Evolutionary conservation across 108 stramenopile genomes (phyloP).

Genomic region (Chaetoceros tenuissimus): DNA sequence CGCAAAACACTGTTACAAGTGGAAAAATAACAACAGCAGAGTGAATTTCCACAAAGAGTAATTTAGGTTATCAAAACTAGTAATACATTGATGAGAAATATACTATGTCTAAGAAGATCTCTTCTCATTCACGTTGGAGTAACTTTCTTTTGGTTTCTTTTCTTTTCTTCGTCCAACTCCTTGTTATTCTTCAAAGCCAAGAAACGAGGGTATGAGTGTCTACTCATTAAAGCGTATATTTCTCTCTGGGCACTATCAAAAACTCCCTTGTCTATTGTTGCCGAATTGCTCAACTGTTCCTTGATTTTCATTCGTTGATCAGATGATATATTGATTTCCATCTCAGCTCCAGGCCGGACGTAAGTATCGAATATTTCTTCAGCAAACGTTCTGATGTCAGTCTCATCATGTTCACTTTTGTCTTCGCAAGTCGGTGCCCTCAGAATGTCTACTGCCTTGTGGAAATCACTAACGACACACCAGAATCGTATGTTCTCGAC

Average conservation of each 20-base stretch:
- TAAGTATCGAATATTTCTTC: neutral
- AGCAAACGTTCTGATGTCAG: neutral
- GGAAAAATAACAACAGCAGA: no score
- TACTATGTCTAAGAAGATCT: no score
- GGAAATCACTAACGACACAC: constrained; percentile 9
- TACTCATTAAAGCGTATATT: neutral
- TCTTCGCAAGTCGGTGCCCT: neutral
- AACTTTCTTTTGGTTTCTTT: no score
- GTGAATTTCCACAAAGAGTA: no score
- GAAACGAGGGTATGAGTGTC: neutral
- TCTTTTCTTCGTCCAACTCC: no score
- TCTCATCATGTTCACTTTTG: neutral
- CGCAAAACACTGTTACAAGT: no score
- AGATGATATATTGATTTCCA: neutral
- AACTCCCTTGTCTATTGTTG: neutral
- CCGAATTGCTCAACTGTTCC: neutral
- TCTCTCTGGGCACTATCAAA: neutral
- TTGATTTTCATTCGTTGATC: neutral
- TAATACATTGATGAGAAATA: no score
- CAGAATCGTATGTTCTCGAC: constrained; percentile 14
- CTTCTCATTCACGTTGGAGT: no score
- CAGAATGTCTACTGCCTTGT: neutral
- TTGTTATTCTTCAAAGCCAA: neutral
- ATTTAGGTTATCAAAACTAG: no score
- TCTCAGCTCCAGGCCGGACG: neutral